Percentiles rank a stretch among this genome's conserved stretches.
These are phyloP conservation scores for Fusarium sp. DNA, from an alignment of 2,329 filamentous ascomycete genomes.

Conservation along the genomic window DNA sequence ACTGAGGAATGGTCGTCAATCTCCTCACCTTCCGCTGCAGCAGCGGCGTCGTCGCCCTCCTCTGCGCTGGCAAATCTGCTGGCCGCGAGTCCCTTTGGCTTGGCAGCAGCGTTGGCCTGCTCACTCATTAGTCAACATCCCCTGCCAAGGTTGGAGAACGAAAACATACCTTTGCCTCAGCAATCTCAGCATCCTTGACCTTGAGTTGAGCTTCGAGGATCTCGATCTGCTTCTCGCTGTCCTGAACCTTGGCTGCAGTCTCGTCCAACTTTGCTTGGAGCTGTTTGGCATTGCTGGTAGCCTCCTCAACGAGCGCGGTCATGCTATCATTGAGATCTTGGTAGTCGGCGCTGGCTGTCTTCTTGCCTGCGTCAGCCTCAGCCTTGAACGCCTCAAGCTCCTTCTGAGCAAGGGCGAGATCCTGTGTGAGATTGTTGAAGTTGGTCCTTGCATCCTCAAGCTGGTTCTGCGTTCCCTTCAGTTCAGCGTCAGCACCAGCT, in stretches of 20 bases:
- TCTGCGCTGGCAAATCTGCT: slow-evolving; percentile 66
- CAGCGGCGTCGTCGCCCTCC: slow-evolving; percentile 53
- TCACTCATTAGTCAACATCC: slow-evolving; percentile 1
- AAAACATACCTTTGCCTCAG: slow-evolving; percentile 68
- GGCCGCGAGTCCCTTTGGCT: slow-evolving; percentile 65
- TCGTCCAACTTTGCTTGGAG: slow-evolving; percentile 64
- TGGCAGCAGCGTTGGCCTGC: slow-evolving; percentile 61
- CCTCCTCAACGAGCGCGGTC: slow-evolving; percentile 71
- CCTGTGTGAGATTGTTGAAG: slow-evolving; percentile 54
- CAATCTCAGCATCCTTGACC: slow-evolving; percentile 74
- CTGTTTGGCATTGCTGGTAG: slow-evolving; percentile 66
- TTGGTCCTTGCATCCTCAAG: slow-evolving; percentile 53
- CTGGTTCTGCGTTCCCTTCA: slow-evolving; percentile 55
- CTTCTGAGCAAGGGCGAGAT: slow-evolving; percentile 64
- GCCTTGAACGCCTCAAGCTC: slow-evolving; percentile 67
- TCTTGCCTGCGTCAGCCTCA: slow-evolving; percentile 64
- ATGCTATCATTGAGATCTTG: slow-evolving; percentile 74
- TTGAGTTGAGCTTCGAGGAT: slow-evolving; percentile 68
- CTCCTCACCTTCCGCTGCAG: slow-evolving; percentile 69
- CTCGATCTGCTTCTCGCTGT: slow-evolving; percentile 62
- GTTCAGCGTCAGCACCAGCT: slow-evolving; percentile 50
- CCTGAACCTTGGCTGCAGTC: slow-evolving; percentile 59
- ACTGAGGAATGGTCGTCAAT: slow-evolving; percentile 72
- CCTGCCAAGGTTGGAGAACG: too few relatives aligned
- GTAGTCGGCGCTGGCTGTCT: slow-evolving; percentile 71